Base-by-base conservation (phyloP, 176 grass and related monocot genomes). In the Hyparrhenia diplandra region DNA sequence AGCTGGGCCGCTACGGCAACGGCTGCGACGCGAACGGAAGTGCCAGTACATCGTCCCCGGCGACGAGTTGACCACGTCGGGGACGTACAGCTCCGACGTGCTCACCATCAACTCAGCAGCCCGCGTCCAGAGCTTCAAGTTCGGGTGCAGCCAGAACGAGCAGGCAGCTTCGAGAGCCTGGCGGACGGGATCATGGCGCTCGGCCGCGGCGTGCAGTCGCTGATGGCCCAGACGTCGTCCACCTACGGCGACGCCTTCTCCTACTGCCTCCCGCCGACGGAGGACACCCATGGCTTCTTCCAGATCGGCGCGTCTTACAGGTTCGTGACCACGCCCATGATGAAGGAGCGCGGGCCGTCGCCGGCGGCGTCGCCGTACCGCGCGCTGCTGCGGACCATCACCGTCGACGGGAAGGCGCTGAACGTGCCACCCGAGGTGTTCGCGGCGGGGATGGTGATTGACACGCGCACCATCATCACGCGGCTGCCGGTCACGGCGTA, bases 241-340 rank as follows among this genome's bases (percentile, higher is more conserved):
- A 21, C 1, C 20, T 47, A 49, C 13, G 77, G 77, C 20, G 52
- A 88, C 14, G 82, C 87, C 45, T 95, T 95, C 78, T 54, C 89
- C 13, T 95, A 95, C 78, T 92, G 92, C 78, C 40, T 95, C 41
- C 92, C 92, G 21, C 55, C 39, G n/a, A 23, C 63, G 58, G 81
- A 36, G 14, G 3, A 0, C 64, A 18, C 18, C 31, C 36, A 37
- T 16, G 93, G 93, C 5, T 90, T 85, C 82, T 78, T 95, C 60
- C 47, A 31, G 21, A 83, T 95, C 17, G 93, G 21, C 36, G 31
- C 36, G 9, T 4, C 32, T 10, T 31, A 68, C 34, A 41, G 68
- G 24, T 83, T 78, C 30, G 64, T 75, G 1, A 83, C 81, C 25
- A 84, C 67, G 67, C 67, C 67, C 5, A 41, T 69, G 67, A 36